phyloP scores from a whole-genome alignment of 805 yeast species.

The Metschnikowia sp. region DNA sequence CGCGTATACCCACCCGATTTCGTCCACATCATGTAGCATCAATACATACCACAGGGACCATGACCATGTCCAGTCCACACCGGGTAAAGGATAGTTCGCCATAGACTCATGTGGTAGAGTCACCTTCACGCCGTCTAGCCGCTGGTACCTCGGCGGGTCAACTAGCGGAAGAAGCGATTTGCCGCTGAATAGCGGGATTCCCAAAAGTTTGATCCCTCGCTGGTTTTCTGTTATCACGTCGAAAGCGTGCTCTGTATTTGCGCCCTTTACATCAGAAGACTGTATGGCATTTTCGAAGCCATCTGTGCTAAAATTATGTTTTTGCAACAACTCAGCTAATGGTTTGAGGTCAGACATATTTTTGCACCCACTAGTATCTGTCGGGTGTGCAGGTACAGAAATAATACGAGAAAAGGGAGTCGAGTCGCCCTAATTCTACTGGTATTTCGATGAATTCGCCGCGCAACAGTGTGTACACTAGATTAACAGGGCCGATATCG shows the following conservation, averaged over 20 bases:
- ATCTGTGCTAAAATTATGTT: slow-evolving; percentile 6
- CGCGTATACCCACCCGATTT: slow-evolving; percentile 81
- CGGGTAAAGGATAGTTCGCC: slow-evolving; percentile 48
- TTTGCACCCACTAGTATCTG: no score
- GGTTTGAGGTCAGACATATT: slow-evolving; percentile 4
- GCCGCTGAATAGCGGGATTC: slow-evolving; percentile 47
- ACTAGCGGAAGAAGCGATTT: slow-evolving; percentile 45
- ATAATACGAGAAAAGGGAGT: no score
- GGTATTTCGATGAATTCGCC: no score
- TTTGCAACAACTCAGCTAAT: slow-evolving; percentile 8
- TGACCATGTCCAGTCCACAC: slow-evolving; percentile 59
- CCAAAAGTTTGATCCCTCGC: slow-evolving; percentile 50
- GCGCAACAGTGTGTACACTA: no score
- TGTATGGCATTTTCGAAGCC: slow-evolving; percentile 4
- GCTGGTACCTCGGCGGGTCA: slow-evolving; percentile 51
- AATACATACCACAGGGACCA: slow-evolving; percentile 74
- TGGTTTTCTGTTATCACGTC: slow-evolving; percentile 53
- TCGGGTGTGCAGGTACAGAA: no score
- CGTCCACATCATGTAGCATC: slow-evolving; percentile 71
- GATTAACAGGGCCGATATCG: no score
- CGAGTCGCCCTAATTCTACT: no score
- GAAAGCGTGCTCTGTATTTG: slow-evolving; percentile 15
- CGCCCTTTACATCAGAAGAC: not conserved
- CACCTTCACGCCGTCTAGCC: slow-evolving; percentile 39
- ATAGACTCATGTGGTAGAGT: slow-evolving; percentile 23